Evolutionary conservation across 768 basidiomycete species (phyloP).

Genomic region (Kwoniella bestiolae): DNA sequence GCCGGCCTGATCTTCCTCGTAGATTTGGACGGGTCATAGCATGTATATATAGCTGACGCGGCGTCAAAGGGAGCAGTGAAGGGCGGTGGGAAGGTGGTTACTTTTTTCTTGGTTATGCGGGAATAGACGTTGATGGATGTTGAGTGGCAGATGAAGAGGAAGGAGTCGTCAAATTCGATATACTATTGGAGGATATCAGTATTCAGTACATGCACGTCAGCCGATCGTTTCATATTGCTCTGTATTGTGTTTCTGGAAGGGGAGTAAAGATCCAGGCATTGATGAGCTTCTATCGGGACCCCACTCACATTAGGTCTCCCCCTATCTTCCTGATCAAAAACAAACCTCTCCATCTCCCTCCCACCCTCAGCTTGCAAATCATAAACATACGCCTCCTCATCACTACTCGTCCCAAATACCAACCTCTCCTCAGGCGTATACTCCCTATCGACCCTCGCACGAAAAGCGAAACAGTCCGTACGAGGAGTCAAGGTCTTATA

Average conservation of each 20-base stretch:
- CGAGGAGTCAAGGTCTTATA: slow-evolving; percentile 37
- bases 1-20: not conserved
- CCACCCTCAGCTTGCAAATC: slow-evolving; percentile 36
- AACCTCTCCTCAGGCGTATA: slow-evolving; percentile 34
- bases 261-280: too few relatives aligned
- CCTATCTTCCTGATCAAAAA: slow-evolving; percentile 15
- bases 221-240: too few relatives aligned
- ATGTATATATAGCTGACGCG: slow-evolving; percentile 7
- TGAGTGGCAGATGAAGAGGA: slow-evolving; percentile 34
- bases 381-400: slow-evolving; percentile 38
- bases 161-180: slow-evolving; percentile 49
- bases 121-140: slow-evolving; percentile 31
- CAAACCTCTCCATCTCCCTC: slow-evolving; percentile 7
- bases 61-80: not conserved
- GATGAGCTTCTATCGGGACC: too few relatives aligned
- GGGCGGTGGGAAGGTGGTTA: slow-evolving; percentile 30
- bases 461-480: slow-evolving; percentile 38
- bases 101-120: slow-evolving; percentile 18
- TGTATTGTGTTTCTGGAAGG: too few relatives aligned
- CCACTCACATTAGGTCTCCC: slow-evolving; percentile 18
- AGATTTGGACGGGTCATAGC: not conserved
- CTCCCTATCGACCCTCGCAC: slow-evolving; percentile 39
- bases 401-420: slow-evolving; percentile 33
- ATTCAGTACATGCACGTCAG: too few relatives aligned
- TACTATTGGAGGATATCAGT: slow-evolving; percentile 24